phyloP scores from a whole-genome alignment of 306 rosid species.

The Vicia sativa region DNA sequence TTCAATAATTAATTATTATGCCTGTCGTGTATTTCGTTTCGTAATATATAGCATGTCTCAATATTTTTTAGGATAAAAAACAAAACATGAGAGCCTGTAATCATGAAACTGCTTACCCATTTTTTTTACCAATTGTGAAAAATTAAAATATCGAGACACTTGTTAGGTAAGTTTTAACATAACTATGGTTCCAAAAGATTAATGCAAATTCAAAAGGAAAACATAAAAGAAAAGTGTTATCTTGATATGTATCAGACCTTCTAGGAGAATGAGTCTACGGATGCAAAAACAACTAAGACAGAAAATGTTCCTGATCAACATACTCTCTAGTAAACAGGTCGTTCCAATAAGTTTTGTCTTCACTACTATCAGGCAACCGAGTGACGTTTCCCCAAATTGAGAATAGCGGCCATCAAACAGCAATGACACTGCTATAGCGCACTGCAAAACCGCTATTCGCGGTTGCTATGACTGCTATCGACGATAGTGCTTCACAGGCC shows the following conservation, averaged over 20 bases:
- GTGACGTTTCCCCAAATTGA: too few relatives aligned
- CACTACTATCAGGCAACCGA: background rate
- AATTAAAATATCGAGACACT: slow-evolving; percentile 1
- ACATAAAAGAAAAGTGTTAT: background rate
- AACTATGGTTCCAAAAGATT: background rate
- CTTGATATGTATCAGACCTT: background rate
- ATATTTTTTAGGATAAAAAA: slow-evolving; percentile 11
- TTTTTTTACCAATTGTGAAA: slow-evolving; percentile 3
- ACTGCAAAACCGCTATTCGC: too few relatives aligned
- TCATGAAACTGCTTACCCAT: background rate
- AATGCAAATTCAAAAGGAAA: background rate
- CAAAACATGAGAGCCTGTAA: background rate
- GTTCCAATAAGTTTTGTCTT: background rate
- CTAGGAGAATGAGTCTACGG: background rate
- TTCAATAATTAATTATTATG: too few relatives aligned
- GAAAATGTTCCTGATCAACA: slow-evolving; percentile 14
- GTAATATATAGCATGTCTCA: too few relatives aligned
- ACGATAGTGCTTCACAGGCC: too few relatives aligned
- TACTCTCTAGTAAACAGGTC: background rate
- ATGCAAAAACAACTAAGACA: background rate
- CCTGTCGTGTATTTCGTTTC: too few relatives aligned
- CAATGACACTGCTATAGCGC: too few relatives aligned
- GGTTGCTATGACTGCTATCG: too few relatives aligned
- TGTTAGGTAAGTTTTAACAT: background rate
- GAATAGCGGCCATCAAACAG: too few relatives aligned